Evolutionary conservation across 495 filamentous ascomycete genomes (phyloP), one percentile per base, ranked within the genome.

Genomic region (Friedmanniomyces endolithicus): DNA sequence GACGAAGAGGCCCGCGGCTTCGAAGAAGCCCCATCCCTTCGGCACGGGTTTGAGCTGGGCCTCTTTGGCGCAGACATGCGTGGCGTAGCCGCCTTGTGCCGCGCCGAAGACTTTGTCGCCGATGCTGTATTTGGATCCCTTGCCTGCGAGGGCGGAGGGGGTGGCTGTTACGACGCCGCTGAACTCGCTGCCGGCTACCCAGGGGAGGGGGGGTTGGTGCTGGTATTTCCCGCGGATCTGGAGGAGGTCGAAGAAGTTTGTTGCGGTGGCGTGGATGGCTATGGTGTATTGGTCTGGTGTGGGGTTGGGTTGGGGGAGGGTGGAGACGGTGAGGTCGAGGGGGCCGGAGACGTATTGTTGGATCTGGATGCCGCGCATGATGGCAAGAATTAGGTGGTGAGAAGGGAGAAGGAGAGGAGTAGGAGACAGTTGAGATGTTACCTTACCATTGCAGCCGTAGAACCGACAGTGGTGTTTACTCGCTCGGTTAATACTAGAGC

Each of bases 191-290:
- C 90, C 90, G 6, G 86, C 77, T 50, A 94, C 72, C 90, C 90
- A 97, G 11, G 90, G 90, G 47, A 96, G 76, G 31, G 62, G 54
- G 23, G 72, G 72, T 61, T 85, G 84, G 66, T 80, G 71, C 59
- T 84, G 80, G 71, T 83, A 84, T 69, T 83, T 83, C 45, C 88
- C 89, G 58, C 82, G 81, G 65, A 94, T 89, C 63, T 95, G 88
- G 50, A 95, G 76, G 53, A 90, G 81, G 66, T 96, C 90, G 74
- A 95, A 96, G 80, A 95, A 97, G 71, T 96, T 96, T 60, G 87
- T 84, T 24, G 87, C 90, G 11, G 83, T 75, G 44, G 90, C 90
- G 70, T 90, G 87, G 65, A 97, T 84, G 67, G 81, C 78, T 68
- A 97, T 84, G 56, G 94, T 78, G 70, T 96, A 97, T 73, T 94